Percentiles rank a stretch among this genome's conserved stretches.
Conservation (phyloP, 2,329 filamentous ascomycete genomes). For the Mollisiaceae sp. region DNA sequence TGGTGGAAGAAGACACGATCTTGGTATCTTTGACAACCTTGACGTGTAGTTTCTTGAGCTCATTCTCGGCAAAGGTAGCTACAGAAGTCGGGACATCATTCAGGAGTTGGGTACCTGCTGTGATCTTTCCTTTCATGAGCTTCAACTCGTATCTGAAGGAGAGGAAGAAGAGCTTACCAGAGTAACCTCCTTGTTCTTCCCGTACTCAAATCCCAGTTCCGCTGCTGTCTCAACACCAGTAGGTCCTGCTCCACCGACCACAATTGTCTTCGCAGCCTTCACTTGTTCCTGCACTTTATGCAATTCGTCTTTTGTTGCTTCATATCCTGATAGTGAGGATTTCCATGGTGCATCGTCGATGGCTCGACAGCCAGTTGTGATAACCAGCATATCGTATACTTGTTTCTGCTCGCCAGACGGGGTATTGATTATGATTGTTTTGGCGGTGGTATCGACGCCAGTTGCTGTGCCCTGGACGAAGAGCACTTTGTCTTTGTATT, state of each 20-base stretch:
- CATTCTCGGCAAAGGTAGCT: constrained; percentile 46
- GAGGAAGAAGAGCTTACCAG: no score
- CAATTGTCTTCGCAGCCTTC: constrained; percentile 39
- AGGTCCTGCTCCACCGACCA: constrained; percentile 43
- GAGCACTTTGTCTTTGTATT: constrained; percentile 52
- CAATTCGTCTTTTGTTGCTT: constrained; percentile 35
- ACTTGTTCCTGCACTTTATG: constrained; percentile 36
- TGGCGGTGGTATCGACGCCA: constrained; percentile 41
- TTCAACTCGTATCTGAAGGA: no score
- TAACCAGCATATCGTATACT: constrained; percentile 50
- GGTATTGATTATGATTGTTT: constrained; percentile 41
- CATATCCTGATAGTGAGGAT: constrained; percentile 31
- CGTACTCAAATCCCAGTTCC: constrained; percentile 38
- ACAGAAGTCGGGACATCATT: constrained; percentile 27
- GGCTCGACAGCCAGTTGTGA: constrained; percentile 51
- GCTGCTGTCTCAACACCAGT: constrained; percentile 43
- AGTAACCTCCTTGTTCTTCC: constrained; percentile 39
- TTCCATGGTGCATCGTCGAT: constrained; percentile 57
- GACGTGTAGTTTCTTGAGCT: constrained; percentile 60
- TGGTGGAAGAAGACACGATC: constrained; percentile 45
- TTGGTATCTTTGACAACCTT: constrained; percentile 50
- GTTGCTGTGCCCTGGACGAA: constrained; percentile 49
- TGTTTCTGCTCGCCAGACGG: constrained; percentile 35
- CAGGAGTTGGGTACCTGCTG: constrained; percentile 31
- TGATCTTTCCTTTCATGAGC: constrained; percentile 37